phyloP scores from a whole-genome alignment of 176 grass and related monocot genomes.

The Phoenix roebelenii region DNA sequence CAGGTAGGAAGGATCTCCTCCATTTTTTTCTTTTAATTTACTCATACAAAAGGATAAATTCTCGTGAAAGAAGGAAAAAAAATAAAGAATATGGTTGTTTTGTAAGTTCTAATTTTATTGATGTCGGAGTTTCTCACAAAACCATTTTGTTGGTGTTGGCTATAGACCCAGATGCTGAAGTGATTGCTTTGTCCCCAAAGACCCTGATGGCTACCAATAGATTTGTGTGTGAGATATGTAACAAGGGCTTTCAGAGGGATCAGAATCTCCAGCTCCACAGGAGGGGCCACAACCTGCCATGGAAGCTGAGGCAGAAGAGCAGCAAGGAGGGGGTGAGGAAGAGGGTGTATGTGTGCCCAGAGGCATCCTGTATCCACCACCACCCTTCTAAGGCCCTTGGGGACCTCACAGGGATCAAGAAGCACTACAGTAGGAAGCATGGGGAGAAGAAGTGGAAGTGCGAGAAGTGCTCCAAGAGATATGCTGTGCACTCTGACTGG shows the following conservation, averaged over 20 bases:
- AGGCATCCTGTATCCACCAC: conserved; percentile 78
- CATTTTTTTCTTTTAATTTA: background rate
- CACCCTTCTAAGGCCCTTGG: conserved; percentile 72
- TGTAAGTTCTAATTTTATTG: no score
- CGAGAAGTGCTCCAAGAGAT: conserved; percentile 78
- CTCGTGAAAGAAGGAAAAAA: no score
- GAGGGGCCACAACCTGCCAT: conserved; percentile 91
- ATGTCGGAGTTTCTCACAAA: no score
- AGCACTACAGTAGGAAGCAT: conserved; percentile 91
- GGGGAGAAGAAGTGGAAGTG: conserved; percentile 96
- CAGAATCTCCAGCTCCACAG: conserved; percentile 98
- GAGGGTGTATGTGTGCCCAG: conserved; percentile 90
- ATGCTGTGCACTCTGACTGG: conserved; percentile 98
- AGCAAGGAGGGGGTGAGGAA: conserved; percentile 29
- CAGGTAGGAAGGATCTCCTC: conserved; percentile 35
- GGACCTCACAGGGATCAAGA: conserved; percentile 92
- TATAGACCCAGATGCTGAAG: conserved; percentile 78
- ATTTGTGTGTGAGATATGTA: conserved; percentile 91
- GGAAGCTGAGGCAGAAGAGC: conserved; percentile 82
- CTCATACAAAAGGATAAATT: no score
- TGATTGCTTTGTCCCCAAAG: conserved; percentile 82
- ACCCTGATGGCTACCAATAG: conserved; percentile 87
- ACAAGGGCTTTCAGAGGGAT: conserved; percentile 90
- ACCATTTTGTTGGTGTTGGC: background rate
- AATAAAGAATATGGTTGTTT: no score